Evolutionary conservation across 2,329 filamentous ascomycete genomes (phyloP), one percentile per base, ranked within the genome.

Genomic region (Ophiostoma perfectum): DNA sequence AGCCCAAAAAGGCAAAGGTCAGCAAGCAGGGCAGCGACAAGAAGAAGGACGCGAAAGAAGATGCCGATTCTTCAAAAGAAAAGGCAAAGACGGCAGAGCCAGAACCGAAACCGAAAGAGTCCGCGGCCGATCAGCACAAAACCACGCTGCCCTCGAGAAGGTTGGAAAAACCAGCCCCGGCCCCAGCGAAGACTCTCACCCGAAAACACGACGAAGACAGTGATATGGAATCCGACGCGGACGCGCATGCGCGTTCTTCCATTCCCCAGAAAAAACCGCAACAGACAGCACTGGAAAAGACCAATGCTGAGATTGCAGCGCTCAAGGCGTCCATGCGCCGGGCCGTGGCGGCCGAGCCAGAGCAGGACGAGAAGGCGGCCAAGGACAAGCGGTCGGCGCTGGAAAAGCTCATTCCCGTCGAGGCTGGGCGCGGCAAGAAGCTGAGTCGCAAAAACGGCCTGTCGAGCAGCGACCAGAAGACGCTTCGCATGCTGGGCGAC

Each of bases 251-350:
- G 5, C 78, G 78, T 7, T 78, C 80, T 72, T 75, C 76, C 12
- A 74, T 77, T 38, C 67, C 65, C 5, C 52, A 64, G 36, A 58
- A 63, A 38, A 70, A 67, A 9, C 77, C 76, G 64, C 71, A 70
- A 66, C 84, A 84, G 73, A 82, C 82, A 1, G 82, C 83, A 0
- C 78, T 93, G 9, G 88, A 92, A 71, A 82, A 82, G 72, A 91
- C 90, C 3, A 93, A 93, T 72, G 90, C 91, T 49, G 89, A 95
- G 74, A 92, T 94, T 67, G 90, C 90, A 4, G 89, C 89, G 1
- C 80, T 95, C 4, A 94, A 93, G 77, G 90, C 90, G 8, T 93
- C 90, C 0, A 92, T 95, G 89, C 90, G 88, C 75, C 84, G 91
- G 45, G 89, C 83, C 36, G 79, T 85, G 39, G 78, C 83, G 66